Conservation (phyloP, 176 grass and related monocot species). For the Lolium perenne region DNA sequence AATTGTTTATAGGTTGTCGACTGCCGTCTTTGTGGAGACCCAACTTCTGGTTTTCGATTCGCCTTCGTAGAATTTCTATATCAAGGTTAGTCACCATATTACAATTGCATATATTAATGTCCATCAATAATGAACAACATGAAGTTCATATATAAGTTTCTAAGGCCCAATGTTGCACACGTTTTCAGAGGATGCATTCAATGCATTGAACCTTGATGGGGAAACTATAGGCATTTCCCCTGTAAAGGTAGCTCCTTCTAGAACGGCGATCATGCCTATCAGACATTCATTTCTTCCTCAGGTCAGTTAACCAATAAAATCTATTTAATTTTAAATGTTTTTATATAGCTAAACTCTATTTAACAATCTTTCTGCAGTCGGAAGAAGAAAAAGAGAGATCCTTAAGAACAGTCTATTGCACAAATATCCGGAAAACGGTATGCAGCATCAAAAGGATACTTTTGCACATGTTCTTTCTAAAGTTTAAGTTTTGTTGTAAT, state of each 20-base stretch:
- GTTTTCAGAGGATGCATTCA: not conserved
- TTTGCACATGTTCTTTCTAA: not conserved
- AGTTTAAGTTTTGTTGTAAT: not conserved
- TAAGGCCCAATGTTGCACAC: not conserved
- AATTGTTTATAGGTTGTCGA: not conserved
- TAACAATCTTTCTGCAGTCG: not conserved
- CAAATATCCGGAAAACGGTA: not conserved
- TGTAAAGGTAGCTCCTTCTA: not conserved
- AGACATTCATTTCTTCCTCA: not conserved
- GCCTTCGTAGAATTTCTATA: not conserved
- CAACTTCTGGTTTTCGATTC: not conserved
- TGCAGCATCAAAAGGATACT: not conserved
- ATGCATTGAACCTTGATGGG: not conserved
- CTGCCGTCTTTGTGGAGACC: not conserved
- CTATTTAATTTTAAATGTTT: not conserved
- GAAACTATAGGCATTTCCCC: not conserved
- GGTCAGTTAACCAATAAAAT: not conserved
- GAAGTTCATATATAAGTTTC: not conserved
- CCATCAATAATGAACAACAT: not conserved
- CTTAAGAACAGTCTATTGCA: not conserved
- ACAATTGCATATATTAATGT: too few species aligned
- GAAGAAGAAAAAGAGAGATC: slow-evolving; percentile 6
- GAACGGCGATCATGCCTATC: not conserved
- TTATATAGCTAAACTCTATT: not conserved
- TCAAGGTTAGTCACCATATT: not conserved